Conservation (phyloP, 2,329 filamentous ascomycete genomes). For the Aspergillus phoenicis region DNA sequence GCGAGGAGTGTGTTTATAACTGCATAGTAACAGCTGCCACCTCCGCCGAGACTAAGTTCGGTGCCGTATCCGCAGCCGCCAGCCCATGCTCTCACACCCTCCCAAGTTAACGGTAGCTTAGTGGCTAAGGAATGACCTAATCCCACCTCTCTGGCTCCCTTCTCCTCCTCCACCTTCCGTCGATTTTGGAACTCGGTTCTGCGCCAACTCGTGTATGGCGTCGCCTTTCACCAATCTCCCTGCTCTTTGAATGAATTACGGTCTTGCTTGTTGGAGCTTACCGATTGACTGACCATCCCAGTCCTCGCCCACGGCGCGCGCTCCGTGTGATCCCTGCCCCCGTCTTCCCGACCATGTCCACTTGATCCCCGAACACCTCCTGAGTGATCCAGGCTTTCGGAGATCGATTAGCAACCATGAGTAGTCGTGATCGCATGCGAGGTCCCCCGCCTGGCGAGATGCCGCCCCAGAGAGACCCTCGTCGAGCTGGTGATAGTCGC, state of each 20-base stretch:
- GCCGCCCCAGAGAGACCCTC: slow-evolving; percentile 35
- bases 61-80: too few species aligned
- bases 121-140: slow-evolving; percentile 31
- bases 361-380: slow-evolving; percentile 29
- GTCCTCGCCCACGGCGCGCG: slow-evolving; percentile 12
- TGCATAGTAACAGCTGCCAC: too few species aligned
- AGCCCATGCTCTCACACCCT: too few species aligned
- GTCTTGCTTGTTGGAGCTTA: slow-evolving; percentile 13
- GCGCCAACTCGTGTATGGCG: slow-evolving; percentile 3
- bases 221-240: slow-evolving; percentile 2
- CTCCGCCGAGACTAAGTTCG: too few species aligned
- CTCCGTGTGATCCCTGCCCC: slow-evolving; percentile 22
- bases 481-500: slow-evolving; percentile 38
- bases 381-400: slow-evolving; percentile 29
- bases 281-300: slow-evolving; percentile 8
- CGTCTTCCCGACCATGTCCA: slow-evolving; percentile 35
- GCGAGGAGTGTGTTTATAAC: too few species aligned
- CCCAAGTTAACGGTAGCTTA: slow-evolving; percentile 1
- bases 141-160: slow-evolving; percentile 18
- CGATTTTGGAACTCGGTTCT: not conserved
- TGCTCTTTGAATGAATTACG: not conserved
- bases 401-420: slow-evolving; percentile 36
- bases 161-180: slow-evolving; percentile 15
- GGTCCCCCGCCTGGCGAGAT: slow-evolving; percentile 33
- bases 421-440: slow-evolving; percentile 39